Evolutionary conservation across 2,329 filamentous ascomycete genomes (phyloP), one percentile per base, ranked within the genome.

Genomic region (Calonectria ilicicola): DNA sequence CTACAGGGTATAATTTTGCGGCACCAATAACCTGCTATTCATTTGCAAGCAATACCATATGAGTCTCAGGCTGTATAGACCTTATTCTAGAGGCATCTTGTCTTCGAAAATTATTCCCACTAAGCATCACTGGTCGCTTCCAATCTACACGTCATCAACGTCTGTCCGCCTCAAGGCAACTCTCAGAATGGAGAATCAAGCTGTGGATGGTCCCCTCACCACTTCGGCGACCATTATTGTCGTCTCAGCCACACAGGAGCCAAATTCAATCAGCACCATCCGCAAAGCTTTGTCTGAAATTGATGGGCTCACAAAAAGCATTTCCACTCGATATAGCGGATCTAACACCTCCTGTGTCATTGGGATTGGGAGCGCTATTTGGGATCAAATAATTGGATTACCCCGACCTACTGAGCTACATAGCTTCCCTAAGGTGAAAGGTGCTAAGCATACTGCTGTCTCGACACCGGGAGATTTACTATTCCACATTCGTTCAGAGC

Each of bases 401-500:
- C 85, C 86, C 1, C 84, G 85, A 1, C 90, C 89, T 0, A 75
- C 81, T 0, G 89, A 91, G 79, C 84, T 91, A 7, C 89, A 86
- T 27, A 85, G 87, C 0, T 90, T 91, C 76, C 82, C 74, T 1
- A 82, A 83, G 42, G 79, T 91, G 8, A 80, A 82, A n/a, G 90
- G 90, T 3, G 74, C 75, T 2, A 84, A 80, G 9, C 88, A 91
- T 76, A 88, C 86, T 0, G 89, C 89, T 0, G 81, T 89, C 8
- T 88, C 89, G 0, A 91, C 90, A 0, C 87, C 89, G 0, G 89
- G 90, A 0, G 89, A 91, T 70, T 71, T 91, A 1, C 82, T 91
- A 5, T 90, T 91, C 72, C 90, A 91, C 75, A 91, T 91, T 72
- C 87, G 89, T 35, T 85, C 89, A 0, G 89, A 91, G 62, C 85